A percentile compares a stretch with the other conserved stretches of the same genome.
Evolutionary conservation across 768 basidiomycete genomes (phyloP).

Genomic region (Tremella yokohamensis): DNA sequence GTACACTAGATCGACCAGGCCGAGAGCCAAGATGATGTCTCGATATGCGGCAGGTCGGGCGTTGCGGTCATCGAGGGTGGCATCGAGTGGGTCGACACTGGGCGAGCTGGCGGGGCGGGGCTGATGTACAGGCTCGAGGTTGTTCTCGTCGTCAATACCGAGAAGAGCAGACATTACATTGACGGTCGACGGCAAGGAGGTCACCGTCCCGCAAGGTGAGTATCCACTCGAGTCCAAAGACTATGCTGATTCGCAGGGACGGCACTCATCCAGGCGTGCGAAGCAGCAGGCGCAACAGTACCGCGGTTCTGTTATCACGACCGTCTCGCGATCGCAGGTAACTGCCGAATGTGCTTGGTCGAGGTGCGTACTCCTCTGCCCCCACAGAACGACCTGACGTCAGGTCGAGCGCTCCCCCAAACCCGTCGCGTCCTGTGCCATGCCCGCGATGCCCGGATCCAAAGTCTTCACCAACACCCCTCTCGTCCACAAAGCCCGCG

Average conservation of each 20-base stretch:
- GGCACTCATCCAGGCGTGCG: constrained; percentile 94
- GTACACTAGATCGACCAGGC: too few relatives aligned
- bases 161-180: constrained; percentile 63
- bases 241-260: constrained; percentile 52
- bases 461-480: constrained; percentile 93
- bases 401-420: constrained; percentile 82
- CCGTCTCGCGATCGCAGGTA: constrained; percentile 92
- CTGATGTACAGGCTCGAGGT: constrained; percentile 27
- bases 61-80: neutral
- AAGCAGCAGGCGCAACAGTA: constrained; percentile 57
- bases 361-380: constrained; percentile 57
- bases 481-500: constrained; percentile 62
- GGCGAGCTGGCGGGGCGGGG: too few relatives aligned
- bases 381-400: neutral
- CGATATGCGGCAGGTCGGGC: neutral
- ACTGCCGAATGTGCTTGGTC: constrained; percentile 98
- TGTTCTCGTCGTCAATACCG: constrained; percentile 40
- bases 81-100: neutral
- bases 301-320: constrained; percentile 51
- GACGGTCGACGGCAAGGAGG: constrained; percentile 94
- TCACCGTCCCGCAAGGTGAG: constrained; percentile 91
- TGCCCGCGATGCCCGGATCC: constrained; percentile 93
- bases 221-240: constrained; percentile 13
- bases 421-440: constrained; percentile 92
- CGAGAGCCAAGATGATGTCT: too few relatives aligned